A percentile compares a stretch with the other conserved stretches of the same genome.
These are phyloP conservation scores for Pseudoperonospora humuli DNA, from an alignment of 352 stramenopile species.

Conservation along the genomic window DNA sequence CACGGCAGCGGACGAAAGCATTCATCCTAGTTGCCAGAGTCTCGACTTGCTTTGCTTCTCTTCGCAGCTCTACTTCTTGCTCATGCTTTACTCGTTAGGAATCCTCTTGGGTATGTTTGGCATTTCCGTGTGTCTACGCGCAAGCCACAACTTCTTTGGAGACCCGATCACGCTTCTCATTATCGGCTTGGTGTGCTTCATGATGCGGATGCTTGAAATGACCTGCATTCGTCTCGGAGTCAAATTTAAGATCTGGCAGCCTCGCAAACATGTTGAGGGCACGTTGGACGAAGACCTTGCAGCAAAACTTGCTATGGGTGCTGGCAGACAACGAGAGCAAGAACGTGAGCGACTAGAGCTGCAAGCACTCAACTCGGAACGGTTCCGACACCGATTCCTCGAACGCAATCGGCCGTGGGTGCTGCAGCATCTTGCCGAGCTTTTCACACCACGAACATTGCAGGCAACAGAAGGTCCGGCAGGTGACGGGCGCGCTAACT, in stretches of 20 bases:
- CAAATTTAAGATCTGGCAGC: slow-evolving; percentile 88
- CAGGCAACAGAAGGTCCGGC: too few relatives aligned
- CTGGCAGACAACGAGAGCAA: slow-evolving; percentile 90
- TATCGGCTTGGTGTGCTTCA: slow-evolving; percentile 66
- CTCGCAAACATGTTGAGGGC: slow-evolving; percentile 81
- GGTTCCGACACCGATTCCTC: slow-evolving; percentile 94
- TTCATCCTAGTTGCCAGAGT: slow-evolving; percentile 89
- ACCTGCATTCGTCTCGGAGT: too few relatives aligned
- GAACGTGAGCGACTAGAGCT: slow-evolving; percentile 94
- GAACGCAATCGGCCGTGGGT: slow-evolving; percentile 96
- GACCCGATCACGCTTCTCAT: slow-evolving; percentile 90
- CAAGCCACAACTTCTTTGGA: slow-evolving; percentile 89
- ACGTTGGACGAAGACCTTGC: slow-evolving; percentile 96
- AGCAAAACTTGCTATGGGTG: slow-evolving; percentile 92
- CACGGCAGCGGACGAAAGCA: slow-evolving; percentile 82
- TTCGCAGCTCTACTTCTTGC: slow-evolving; percentile 90
- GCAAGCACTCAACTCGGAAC: slow-evolving; percentile 94
- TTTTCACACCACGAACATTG: slow-evolving; percentile 86
- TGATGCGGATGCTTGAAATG: slow-evolving; percentile 66
- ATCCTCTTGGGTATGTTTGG: slow-evolving; percentile 91
- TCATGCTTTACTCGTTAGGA: slow-evolving; percentile 72
- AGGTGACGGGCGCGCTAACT: too few relatives aligned
- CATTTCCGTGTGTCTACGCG: slow-evolving; percentile 90
- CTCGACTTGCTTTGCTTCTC: slow-evolving; percentile 95
- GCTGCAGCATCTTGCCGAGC: slow-evolving; percentile 93